Evolutionary conservation across 345 rosid genomes (phyloP), one percentile per base, ranked within the genome.

Genomic region (Anacardium occidentale): DNA sequence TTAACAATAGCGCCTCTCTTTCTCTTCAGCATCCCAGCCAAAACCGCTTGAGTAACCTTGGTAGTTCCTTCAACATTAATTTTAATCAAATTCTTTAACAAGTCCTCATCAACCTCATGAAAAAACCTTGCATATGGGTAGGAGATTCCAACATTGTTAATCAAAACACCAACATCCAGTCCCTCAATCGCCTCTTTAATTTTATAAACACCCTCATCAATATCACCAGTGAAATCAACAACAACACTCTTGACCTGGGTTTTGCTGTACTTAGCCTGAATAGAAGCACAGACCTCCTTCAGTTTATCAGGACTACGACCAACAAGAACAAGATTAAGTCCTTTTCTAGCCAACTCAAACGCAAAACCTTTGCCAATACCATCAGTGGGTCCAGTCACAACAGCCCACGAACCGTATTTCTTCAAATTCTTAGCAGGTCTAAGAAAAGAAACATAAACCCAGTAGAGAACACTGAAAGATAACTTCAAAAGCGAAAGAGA

Each of bases 391-490:
- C 98, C 97, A 42, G 98, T 92, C 34, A 95, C 82, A 44, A 95
- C 64, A n/a, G 94, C 97, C 99, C 99, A 95, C 0, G 97, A 95
- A 2, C 99, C 99, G 76, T 95, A 95, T 25, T 87, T 87, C 63
- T 81, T 90, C 70, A 95, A 93, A 69, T 92, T 86, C 71, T 95
- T 95, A 12, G 71, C 86, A 44, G 98, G 97, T 53, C 99, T 74
- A 57, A 95, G 96, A 78, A 95, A 93, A 81, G 68, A 83, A 70
- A 90, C 90, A 78, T 91, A 93, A 78, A 88, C 86, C 88, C 96
- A 90, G 64, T 78, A 81, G 72, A 88, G 85, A 37, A 90, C 6
- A 10, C 78, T 40, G 29, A 88, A 57, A 53, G 74, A 20, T 68
- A 60, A 78, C 51, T 82, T 93, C 77, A 88, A 56, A 64, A 93